Base-by-base conservation (phyloP, 257 asterid species). In the Vinca minor region DNA sequence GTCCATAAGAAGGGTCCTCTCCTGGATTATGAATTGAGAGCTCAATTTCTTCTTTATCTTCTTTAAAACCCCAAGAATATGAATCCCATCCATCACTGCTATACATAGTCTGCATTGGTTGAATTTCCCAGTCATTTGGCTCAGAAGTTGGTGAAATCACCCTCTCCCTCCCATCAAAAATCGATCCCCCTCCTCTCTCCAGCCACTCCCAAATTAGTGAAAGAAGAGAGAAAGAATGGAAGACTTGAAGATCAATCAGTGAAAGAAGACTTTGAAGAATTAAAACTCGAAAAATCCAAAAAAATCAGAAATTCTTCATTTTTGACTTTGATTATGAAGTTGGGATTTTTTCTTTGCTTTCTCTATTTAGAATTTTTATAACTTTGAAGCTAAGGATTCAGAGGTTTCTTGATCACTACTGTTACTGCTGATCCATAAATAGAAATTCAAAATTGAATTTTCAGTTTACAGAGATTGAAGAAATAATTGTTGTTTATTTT, bases 41-140 rank as follows among this genome's bases (percentile, higher is more conserved):
- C 64, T 82, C 84, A 32, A 83, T 59, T 32, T 66, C 71, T 34
- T 70, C 29, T 8, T 82, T 66, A 34, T 84, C 63, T 8, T 94
- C 95, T 66, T 73, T 6, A 53, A 88, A 88, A 2, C 92, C 95
- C 94, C 94, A 88, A 0, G 85, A 74, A 63, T 84, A 85, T 1
- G 92, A 71, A 49, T 88, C 96, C 94, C 95, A 88, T 3, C 95
- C 91, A 45, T 82, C 87, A 38, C 94, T 72, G 18, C 94, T 88
- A 47, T 88, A 88, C 76, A 83, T 76, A 1, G 96, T 88, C 48
- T 88, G 96, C 71, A 88, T 82, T 2, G 96, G 96, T 48, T 85
- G 74, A 56, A 88, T 64, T 28, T 89, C 96, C 78, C 76, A 82
- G 13, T 85, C 85, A 0, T 66, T 73, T 26, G 83, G 70, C 50